These are phyloP conservation scores for Trypanosomatidae sp. DNA, from an alignment of 208 protist genomes.

Conservation along the genomic window DNA sequence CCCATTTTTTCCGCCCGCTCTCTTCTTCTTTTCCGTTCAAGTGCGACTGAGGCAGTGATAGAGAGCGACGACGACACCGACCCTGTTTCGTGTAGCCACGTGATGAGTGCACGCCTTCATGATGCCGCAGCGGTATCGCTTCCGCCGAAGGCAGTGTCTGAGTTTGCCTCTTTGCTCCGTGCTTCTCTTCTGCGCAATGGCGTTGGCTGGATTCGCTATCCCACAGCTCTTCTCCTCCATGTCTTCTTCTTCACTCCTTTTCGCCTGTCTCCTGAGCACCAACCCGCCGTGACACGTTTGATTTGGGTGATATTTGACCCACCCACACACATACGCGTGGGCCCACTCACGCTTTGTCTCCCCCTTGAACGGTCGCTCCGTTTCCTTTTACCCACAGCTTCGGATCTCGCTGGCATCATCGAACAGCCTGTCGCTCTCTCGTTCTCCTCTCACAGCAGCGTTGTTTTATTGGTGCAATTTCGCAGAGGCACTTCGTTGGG, in stretches of 20 bases:
- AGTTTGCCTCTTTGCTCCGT: background rate
- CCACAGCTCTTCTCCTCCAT: background rate
- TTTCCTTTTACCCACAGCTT: background rate
- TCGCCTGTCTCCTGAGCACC: background rate
- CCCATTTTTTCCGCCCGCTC: background rate
- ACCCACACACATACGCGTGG: background rate
- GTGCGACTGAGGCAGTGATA: background rate
- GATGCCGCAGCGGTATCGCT: background rate
- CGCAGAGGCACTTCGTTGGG: background rate
- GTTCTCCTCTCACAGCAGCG: background rate
- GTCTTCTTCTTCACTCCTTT: background rate
- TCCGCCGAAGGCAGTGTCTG: background rate
- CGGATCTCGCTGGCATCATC: background rate
- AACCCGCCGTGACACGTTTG: background rate
- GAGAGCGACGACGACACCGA: no score
- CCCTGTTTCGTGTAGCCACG: no score
- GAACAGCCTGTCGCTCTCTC: background rate
- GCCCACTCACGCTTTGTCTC: background rate
- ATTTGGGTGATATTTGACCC: background rate
- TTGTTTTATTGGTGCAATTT: background rate
- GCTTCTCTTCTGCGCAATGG: background rate
- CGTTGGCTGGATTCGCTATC: background rate
- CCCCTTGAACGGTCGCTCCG: background rate
- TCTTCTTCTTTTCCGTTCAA: background rate
- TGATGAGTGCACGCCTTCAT: background rate